Evolutionary conservation across 2,329 filamentous ascomycete genomes (phyloP).

Genomic region (Thermothelomyces thermophilus): DNA sequence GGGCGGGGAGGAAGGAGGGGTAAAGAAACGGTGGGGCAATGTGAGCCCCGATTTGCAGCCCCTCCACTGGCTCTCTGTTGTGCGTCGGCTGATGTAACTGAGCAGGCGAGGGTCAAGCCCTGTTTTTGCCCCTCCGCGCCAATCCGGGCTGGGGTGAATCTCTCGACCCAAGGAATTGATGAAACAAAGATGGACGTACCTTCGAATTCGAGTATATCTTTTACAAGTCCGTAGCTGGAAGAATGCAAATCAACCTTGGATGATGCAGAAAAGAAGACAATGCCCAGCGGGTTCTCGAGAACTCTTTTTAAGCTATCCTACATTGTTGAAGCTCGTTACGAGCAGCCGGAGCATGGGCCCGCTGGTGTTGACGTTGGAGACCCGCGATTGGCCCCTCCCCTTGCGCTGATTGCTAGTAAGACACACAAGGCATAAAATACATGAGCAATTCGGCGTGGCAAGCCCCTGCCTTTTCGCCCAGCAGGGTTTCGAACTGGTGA

Average conservation of each 20-base stretch:
- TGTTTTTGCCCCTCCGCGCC: conserved; percentile 25
- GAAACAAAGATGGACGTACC: background rate
- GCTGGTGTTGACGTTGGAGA: conserved; percentile 5
- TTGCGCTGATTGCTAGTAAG: too few species aligned
- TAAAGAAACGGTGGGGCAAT: conserved; percentile 24
- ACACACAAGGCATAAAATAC: too few species aligned
- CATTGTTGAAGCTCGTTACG: background rate
- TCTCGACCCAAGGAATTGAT: conserved; percentile 8
- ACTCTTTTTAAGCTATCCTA: background rate
- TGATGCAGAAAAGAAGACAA: too few species aligned
- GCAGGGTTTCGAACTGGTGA: background rate
- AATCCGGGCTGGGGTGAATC: conserved; percentile 9
- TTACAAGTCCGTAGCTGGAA: background rate
- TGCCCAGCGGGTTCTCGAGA: background rate
- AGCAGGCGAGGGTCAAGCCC: conserved; percentile 26
- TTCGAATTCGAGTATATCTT: background rate
- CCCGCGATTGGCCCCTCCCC: background rate
- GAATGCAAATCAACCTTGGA: too few species aligned
- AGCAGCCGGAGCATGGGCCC: conserved; percentile 2
- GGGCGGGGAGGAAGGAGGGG: conserved; percentile 23
- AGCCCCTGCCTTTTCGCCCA: background rate
- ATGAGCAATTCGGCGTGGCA: conserved; percentile 5
- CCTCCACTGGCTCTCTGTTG: conserved; percentile 22
- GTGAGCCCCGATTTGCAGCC: conserved; percentile 17
- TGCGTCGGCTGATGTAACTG: conserved; percentile 25